Base-by-base conservation (phyloP, 192 early-diverging fungal genomes). In the Mortierella claussenii region DNA sequence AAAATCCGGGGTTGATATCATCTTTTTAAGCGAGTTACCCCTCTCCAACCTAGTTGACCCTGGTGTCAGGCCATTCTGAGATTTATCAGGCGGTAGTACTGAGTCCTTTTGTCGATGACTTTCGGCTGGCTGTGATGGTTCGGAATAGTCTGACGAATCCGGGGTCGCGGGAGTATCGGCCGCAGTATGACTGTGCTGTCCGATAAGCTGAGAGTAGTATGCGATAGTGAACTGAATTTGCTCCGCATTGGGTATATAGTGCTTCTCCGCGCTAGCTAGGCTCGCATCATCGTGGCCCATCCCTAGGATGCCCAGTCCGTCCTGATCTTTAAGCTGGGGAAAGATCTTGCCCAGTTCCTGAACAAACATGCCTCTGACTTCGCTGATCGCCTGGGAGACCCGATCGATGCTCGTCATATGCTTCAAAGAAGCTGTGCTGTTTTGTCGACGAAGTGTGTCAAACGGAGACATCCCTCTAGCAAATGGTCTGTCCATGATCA, bases 271-370 rank as follows among this genome's bases (percentile, higher is more conserved):
- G 31, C 31, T 65, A n/a, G 45, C 21, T 3, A 28, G 17, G 2
- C 61, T 55, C 4, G 48, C 26, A n/a, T 69, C 66, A 33, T 69
- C 68, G 42, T 27, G 34, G 4, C 68, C 65, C 76, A 69, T 68
- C 15, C 68, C 67, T 15, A 79, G 61, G 24, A 79, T 69, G 6
- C 68, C 76, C 9, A 79, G 76, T 2, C 68, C 76, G 47, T 80
- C 79, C 26, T 71, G 65, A 55, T 80, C 76, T 28, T 68, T 71
- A 13, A 80, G 65, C 28, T 80, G 69, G 12, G 79, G 79, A 37
- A 80, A 80, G 4, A 80, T 68, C 60, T 66, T 74, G 28, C 79
- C 79, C 9, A 80, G 56, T 26, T 80, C 79, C 54, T 65, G 69
- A 7, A 80, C 68, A 68, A 80, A 65, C 26, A 74, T 65, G 33